Evolutionary conservation across 768 basidiomycete species (phyloP), one percentile per base, ranked within the genome.

Genomic region (Kwoniella sp.): DNA sequence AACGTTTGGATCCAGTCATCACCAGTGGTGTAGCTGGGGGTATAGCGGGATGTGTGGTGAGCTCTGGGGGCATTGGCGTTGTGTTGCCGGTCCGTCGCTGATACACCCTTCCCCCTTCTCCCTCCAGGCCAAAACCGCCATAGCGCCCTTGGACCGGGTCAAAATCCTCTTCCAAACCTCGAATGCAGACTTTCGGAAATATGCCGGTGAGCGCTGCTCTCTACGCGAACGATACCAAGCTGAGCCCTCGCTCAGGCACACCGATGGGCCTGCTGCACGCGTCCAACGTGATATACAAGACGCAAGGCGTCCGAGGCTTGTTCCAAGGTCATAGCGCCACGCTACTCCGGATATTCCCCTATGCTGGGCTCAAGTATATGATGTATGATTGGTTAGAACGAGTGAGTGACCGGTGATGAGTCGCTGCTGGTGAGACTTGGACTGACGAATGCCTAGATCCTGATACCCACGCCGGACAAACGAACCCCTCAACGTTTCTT

Each of bases 121-220:
- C 26, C 26, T 34, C 17, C 50, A 93, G 92, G 90, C 91, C 42
- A 93, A 93, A 76, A 89, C 90, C 11, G 85, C 85, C 27, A 88
- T 95, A 37, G 95, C 95, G 17, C 95, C 95, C 3, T 80, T 99
- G 42, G 95, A 99, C 73, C 80, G 95, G 70, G 92, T 99, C 63
- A 99, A 99, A 78, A 99, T 99, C 65, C 84, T 99, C 42, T 95
- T 98, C 70, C 93, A 99, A 73, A 89, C 95, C 0, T 89, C 89
- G 6, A 95, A 93, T 73, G 87, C 88, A 7, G 93, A 98, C 53
- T 99, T 87, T 70, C 81, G 83, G 70, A 88, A 90, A 73, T 98
- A 92, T 76, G 83, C 91, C 52, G 92, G 92, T 89, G 53, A 52
- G 82, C 66, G 12, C 12, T 28, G n/a, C 20, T 22, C 14, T 17